phyloP scores from a whole-genome alignment of 805 yeast genomes.

The Pichia membranifaciens region DNA sequence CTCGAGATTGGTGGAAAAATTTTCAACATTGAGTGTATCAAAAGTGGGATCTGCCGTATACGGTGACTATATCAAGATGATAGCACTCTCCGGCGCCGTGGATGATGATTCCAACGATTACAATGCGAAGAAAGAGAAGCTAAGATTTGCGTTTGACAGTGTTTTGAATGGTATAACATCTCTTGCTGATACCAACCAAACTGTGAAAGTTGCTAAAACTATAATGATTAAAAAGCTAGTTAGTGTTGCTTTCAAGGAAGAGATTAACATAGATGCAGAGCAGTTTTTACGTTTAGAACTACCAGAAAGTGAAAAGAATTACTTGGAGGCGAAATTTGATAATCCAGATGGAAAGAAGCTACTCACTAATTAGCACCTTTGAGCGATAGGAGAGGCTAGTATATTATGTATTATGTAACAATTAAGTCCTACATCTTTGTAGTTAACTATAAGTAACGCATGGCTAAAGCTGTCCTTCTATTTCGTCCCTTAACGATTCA shows the following conservation, averaged over 20 bases:
- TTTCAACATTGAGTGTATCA: slow-evolving; percentile 46
- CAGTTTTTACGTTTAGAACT: slow-evolving; percentile 36
- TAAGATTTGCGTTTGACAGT: slow-evolving; percentile 28
- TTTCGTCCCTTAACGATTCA: slow-evolving; percentile 31
- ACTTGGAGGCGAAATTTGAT: slow-evolving; percentile 17
- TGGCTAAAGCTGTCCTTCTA: slow-evolving; percentile 3
- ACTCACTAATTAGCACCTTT: no score
- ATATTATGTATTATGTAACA: no score
- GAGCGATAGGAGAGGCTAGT: no score
- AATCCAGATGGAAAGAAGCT: background rate
- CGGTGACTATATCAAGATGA: slow-evolving; percentile 40
- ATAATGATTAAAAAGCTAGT: slow-evolving; percentile 48
- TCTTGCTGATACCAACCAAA: slow-evolving; percentile 32
- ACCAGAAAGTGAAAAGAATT: slow-evolving; percentile 41
- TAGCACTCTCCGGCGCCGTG: slow-evolving; percentile 4
- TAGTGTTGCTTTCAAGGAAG: slow-evolving; percentile 32
- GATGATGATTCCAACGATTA: slow-evolving; percentile 13
- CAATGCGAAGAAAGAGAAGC: slow-evolving; percentile 8
- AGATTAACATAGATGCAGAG: slow-evolving; percentile 26
- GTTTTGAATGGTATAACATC: slow-evolving; percentile 43
- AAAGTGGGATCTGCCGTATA: slow-evolving; percentile 54
- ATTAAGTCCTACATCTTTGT: no score
- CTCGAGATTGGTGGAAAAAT: slow-evolving; percentile 36
- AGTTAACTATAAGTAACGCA: no score
- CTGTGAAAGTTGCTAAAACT: slow-evolving; percentile 43